phyloP scores from a whole-genome alignment of 1,284 basidiomycete species.

The Pterula multifida region DNA sequence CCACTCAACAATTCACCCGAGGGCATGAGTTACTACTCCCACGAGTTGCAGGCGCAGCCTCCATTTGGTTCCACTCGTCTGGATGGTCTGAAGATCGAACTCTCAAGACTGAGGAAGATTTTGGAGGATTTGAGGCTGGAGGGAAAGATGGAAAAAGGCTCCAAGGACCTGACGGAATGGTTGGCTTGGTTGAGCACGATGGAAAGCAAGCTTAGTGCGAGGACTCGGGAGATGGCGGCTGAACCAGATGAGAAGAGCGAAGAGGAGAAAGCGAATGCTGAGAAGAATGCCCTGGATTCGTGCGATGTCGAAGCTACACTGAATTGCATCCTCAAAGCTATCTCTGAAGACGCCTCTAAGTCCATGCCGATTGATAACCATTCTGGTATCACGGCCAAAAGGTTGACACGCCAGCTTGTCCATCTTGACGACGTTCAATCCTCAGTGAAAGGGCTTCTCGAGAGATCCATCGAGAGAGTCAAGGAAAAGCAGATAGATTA shows the following conservation, averaged over 20 bases:
- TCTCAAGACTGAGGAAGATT: slow-evolving; percentile 15
- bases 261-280: slow-evolving; percentile 2
- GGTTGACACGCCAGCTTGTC: slow-evolving; percentile 21
- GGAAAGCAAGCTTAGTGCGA: slow-evolving; percentile 18
- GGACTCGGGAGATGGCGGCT: slow-evolving; percentile 9
- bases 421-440: slow-evolving; percentile 33
- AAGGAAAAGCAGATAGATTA: no score
- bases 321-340: neutral
- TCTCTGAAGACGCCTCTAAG: slow-evolving; percentile 1
- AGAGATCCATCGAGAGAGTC: neutral
- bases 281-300: neutral
- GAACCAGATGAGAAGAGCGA: slow-evolving; percentile 8
- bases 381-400: slow-evolving; percentile 11
- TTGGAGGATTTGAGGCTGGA: slow-evolving; percentile 20
- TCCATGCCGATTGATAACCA: slow-evolving; percentile 16
- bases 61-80: neutral
- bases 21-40: neutral
- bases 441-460: slow-evolving; percentile 19
- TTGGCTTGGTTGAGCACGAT: slow-evolving; percentile 20
- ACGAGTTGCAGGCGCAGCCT: neutral
- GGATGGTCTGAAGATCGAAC: neutral
- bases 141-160: slow-evolving; percentile 20
- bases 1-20: neutral
- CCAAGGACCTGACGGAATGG: slow-evolving; percentile 21
- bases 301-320: neutral